These are phyloP conservation scores for Trifolium subterraneum DNA, from an alignment of 306 rosid genomes.

Conservation along the genomic window DNA sequence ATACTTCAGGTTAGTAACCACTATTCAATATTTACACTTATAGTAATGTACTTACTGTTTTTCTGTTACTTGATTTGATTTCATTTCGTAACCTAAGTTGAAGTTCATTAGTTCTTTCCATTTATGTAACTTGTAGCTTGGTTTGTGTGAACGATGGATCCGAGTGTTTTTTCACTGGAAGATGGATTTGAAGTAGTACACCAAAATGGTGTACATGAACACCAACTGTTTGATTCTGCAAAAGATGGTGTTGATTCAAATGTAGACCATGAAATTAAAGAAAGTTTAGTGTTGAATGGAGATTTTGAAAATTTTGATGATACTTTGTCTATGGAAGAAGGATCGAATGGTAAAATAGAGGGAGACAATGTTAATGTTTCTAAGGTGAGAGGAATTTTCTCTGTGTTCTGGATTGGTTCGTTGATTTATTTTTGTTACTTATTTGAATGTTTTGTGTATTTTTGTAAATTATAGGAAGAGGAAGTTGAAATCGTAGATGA, in stretches of 20 bases:
- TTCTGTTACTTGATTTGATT: not conserved
- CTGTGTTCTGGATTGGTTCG: not conserved
- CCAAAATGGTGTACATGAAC: constrained; percentile 63
- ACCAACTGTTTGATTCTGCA: constrained; percentile 39
- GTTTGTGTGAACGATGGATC: constrained; percentile 64
- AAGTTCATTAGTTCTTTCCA: not conserved
- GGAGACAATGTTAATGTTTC: constrained; percentile 54
- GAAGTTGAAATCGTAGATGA: constrained; percentile 47
- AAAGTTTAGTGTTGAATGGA: constrained; percentile 58
- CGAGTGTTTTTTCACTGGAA: constrained; percentile 46
- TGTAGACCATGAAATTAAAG: too few relatives aligned
- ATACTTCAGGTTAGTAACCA: constrained; percentile 22
- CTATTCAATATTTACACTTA: not conserved
- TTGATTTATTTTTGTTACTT: not conserved
- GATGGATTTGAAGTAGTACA: constrained; percentile 58
- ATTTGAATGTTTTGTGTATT: constrained; percentile 34
- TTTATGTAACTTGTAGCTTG: constrained; percentile 50
- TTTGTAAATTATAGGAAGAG: constrained; percentile 55
- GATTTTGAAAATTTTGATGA: constrained; percentile 43
- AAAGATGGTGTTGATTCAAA: constrained; percentile 59
- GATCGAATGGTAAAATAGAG: constrained; percentile 43
- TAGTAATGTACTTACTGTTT: not conserved
- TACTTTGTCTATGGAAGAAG: constrained; percentile 55
- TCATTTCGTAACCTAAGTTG: constrained; percentile 28
- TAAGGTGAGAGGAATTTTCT: constrained; percentile 51